Conservation (phyloP, 257 asterid genomes). For the Solanum piurae region DNA sequence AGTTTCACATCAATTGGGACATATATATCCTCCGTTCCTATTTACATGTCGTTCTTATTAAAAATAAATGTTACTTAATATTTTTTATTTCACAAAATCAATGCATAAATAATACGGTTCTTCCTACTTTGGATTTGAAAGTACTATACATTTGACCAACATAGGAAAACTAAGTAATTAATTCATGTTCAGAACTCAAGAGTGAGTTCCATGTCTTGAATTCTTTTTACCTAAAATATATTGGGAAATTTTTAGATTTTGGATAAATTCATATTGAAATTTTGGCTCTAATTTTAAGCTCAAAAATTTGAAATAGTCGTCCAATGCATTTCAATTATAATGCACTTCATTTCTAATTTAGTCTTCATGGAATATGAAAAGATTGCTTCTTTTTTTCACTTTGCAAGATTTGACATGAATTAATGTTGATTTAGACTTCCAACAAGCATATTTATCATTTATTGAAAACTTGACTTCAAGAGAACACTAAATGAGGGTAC, state of each 20-base stretch:
- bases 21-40: background rate
- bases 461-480: background rate
- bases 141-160: background rate
- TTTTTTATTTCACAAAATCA: background rate
- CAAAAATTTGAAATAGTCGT: background rate
- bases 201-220: background rate
- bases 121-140: background rate
- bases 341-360: background rate
- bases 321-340: background rate
- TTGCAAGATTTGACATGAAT: background rate
- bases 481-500: background rate
- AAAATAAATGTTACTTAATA: background rate
- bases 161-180: background rate
- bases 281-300: background rate
- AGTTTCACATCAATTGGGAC: background rate
- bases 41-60: background rate
- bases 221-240: background rate
- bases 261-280: background rate
- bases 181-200: background rate
- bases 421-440: background rate
- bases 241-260: background rate
- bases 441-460: background rate
- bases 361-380: background rate
- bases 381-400: background rate
- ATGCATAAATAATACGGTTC: background rate